Evolutionary conservation across 805 yeast species (phyloP).

Genomic region (Starmerella floricola): DNA sequence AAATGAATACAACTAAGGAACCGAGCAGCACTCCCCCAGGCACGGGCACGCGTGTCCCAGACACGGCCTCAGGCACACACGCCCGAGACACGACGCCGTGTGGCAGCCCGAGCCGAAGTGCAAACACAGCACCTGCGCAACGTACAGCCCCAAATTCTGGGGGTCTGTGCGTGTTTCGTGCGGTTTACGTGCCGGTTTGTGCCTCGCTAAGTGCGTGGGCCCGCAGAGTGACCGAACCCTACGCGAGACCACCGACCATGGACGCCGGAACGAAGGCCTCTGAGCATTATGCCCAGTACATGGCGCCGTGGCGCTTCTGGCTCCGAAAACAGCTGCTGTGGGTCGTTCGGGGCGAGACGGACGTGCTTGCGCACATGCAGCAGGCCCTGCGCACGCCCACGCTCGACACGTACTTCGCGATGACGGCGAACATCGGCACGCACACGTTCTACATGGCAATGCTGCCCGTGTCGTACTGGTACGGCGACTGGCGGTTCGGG

Average conservation of each 20-base stretch:
- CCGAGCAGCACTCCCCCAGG: too few relatives aligned
- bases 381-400: constrained; percentile 33
- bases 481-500: constrained; percentile 46
- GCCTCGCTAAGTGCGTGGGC: too few relatives aligned
- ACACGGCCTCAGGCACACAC: too few relatives aligned
- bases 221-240: constrained; percentile 2
- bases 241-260: neutral
- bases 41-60: too few relatives aligned
- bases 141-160: too few relatives aligned
- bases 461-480: constrained; percentile 78
- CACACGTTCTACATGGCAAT: constrained; percentile 87
- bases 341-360: constrained; percentile 52
- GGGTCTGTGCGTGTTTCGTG: too few relatives aligned
- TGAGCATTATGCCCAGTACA: constrained; percentile 48
- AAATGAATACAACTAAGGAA: too few relatives aligned
- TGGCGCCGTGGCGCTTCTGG: constrained; percentile 37
- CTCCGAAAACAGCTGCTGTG: constrained; percentile 46
- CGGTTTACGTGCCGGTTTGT: too few relatives aligned
- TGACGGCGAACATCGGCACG: constrained; percentile 80
- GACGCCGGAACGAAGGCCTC: constrained; percentile 70
- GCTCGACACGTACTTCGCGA: constrained; percentile 66
- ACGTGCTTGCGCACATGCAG: constrained; percentile 48
- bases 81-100: too few relatives aligned
- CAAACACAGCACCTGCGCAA: too few relatives aligned
- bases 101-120: too few relatives aligned